Evolutionary conservation across 768 basidiomycete species (phyloP).

Genomic region (Russula sp.): DNA sequence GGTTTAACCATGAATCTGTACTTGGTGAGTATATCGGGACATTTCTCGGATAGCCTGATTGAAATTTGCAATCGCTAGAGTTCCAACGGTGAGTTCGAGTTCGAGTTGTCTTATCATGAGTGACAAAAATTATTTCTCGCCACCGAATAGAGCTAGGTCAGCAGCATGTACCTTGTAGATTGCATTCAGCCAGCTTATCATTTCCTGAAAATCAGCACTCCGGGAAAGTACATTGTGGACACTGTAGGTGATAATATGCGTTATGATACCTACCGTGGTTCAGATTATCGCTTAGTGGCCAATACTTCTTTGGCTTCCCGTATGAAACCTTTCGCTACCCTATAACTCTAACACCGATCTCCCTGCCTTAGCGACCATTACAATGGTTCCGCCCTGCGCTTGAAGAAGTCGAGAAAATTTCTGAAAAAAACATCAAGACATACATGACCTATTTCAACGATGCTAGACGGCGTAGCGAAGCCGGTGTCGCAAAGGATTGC

Average conservation of each 20-base stretch:
- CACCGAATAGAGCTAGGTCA: conserved; percentile 3
- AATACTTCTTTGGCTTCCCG: conserved; percentile 22
- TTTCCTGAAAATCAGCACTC: neutral
- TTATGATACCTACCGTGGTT: neutral
- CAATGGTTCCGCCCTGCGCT: conserved; percentile 27
- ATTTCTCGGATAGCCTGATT: neutral
- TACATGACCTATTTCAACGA: conserved; percentile 8
- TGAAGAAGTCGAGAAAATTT: neutral
- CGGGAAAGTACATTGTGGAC: conserved; percentile 15
- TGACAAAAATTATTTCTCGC: neutral
- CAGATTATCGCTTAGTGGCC: conserved; percentile 4
- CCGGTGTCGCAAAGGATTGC: conserved; percentile 15
- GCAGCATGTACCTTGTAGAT: neutral
- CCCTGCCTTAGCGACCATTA: conserved; percentile 3
- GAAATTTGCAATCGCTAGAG: neutral
- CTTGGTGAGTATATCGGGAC: neutral
- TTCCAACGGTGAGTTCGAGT: conserved; percentile 2
- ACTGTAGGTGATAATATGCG: conserved; percentile 3
- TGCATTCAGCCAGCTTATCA: neutral
- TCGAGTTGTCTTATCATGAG: neutral
- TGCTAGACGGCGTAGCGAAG: conserved; percentile 9
- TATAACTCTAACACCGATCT: neutral
- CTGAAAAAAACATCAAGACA: neutral
- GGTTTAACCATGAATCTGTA: neutral
- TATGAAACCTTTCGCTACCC: neutral